Base-by-base conservation (phyloP, 2,329 filamentous ascomycete species). In the Erysiphe pulchra region DNA sequence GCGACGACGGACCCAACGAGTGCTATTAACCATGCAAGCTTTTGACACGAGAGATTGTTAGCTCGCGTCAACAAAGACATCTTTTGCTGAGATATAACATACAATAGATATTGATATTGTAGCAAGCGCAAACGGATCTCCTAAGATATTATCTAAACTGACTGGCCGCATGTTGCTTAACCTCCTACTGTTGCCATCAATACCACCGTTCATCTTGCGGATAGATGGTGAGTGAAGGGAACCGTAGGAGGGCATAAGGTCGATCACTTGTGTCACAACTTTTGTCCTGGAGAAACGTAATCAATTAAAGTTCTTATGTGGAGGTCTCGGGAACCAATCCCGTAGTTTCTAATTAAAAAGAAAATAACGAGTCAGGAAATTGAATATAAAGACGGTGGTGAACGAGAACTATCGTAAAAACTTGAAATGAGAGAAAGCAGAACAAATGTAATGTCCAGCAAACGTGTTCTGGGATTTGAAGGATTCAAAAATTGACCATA, bases 1-100 rank as follows among this genome's bases (percentile, higher is more conserved):
- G 78, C 77, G 54, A 94, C 75, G 58, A 93, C 77, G 49, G 82
- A 87, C 51, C 77, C 71, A 56, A 95, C 72, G 61, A 95, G 92
- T 41, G 84, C 75, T 57, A 98, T 93, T 53, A 93, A 62, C 90
- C 90, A 98, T 48, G 86, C 87, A 51, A 93, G 76, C 87, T 95
- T 60, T 53, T 51, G 40, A 6, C 34, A 13, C 16, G 34, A 17
- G 2, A 37, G 34, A n/a, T 11, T 10, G 50, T 13, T n/a, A 37
- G 16, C 14, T 6, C 11, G 14, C 34, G 16, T 14, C 14, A 37
- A 46, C 34, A 37, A 17, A 17, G 16, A 17, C 2, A 17, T 14
- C 6, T 37, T 14, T 37, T 37, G 34, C 7, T 10, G 34, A 20
- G 28, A 20, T 14, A 38, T 31, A 32, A 56, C 84, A 62, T 74